These are phyloP conservation scores for Phytophthora megakarya DNA, from an alignment of 352 stramenopile species.

Conservation along the genomic window DNA sequence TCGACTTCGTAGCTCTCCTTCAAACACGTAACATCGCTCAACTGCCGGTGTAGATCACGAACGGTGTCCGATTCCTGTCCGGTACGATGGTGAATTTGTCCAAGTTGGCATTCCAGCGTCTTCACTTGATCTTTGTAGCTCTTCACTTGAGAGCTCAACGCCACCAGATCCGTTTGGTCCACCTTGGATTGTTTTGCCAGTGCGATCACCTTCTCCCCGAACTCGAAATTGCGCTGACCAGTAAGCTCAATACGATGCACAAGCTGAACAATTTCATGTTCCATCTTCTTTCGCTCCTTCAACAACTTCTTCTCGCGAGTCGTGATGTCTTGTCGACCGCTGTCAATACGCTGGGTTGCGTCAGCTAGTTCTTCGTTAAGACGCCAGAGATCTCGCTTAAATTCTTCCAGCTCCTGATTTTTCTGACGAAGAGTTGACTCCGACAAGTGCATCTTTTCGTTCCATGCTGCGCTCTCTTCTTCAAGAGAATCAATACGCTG, in stretches of 20 bases:
- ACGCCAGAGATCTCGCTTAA: conserved; percentile 29
- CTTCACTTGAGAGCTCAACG: conserved; percentile 64
- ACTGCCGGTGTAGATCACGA: conserved; percentile 45
- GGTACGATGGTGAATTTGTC: conserved; percentile 30
- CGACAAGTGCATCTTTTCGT: conserved; percentile 31
- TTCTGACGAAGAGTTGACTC: conserved; percentile 35
- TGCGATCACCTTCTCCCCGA: conserved; percentile 65
- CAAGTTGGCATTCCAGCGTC: conserved; percentile 46
- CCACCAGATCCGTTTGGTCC: conserved; percentile 66
- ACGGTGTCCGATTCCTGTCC: conserved; percentile 36
- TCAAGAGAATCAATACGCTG: conserved; percentile 34
- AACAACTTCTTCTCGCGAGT: conserved; percentile 60
- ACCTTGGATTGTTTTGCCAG: conserved; percentile 63
- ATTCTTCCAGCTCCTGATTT: conserved; percentile 31
- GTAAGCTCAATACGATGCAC: conserved; percentile 60
- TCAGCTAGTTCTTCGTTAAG: conserved; percentile 39
- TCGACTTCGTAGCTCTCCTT: conserved; percentile 67
- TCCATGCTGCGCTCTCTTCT: conserved; percentile 26
- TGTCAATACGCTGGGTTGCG: conserved; percentile 35
- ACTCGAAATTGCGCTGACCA: conserved; percentile 53
- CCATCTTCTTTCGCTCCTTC: conserved; percentile 61
- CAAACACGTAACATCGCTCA: conserved; percentile 48
- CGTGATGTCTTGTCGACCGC: conserved; percentile 41
- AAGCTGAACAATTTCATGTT: conserved; percentile 54
- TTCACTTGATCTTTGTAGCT: conserved; percentile 63